Evolutionary conservation across 352 stramenopile species (phyloP).

Genomic region (Thraustotheca clavata): DNA sequence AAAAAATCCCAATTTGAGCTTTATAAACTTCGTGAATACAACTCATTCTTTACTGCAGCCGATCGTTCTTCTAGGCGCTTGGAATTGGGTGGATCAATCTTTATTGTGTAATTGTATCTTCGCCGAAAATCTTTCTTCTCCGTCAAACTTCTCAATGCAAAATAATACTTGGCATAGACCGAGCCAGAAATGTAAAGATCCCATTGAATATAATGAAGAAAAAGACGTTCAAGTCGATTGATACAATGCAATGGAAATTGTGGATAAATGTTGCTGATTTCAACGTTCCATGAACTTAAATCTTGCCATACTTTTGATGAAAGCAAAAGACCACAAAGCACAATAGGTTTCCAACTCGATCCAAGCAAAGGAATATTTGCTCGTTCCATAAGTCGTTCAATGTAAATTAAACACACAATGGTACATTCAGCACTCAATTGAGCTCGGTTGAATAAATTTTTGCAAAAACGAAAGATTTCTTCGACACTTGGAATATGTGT

Average conservation of each 20-base stretch:
- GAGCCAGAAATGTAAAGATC: constrained; percentile 95
- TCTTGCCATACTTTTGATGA: constrained; percentile 99
- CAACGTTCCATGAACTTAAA: constrained; percentile 96
- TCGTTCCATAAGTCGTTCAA: constrained; percentile 97
- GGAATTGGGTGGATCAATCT: constrained; percentile 77
- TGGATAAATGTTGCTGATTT: constrained; percentile 97
- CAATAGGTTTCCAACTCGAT: constrained; percentile 96
- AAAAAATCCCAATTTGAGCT: constrained; percentile 51
- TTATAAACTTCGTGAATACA: constrained; percentile 83
- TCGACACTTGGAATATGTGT: constrained; percentile 81
- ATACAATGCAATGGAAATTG: constrained; percentile 97
- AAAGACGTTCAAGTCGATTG: constrained; percentile 95
- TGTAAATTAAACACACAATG: constrained; percentile 98
- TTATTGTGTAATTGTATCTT: constrained; percentile 86
- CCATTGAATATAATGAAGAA: constrained; percentile 97
- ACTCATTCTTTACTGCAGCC: constrained; percentile 65
- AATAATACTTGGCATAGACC: constrained; percentile 99
- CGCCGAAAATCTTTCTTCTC: constrained; percentile 88
- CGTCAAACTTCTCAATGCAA: constrained; percentile 90
- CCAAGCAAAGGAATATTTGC: constrained; percentile 92
- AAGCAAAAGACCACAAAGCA: constrained; percentile 95
- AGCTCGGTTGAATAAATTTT: constrained; percentile 94
- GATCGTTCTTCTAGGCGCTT: constrained; percentile 78
- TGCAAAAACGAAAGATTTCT: constrained; percentile 90
- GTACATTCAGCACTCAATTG: constrained; percentile 97